Base-by-base conservation (phyloP, 129 eudicot species). In the Silybum marianum region DNA sequence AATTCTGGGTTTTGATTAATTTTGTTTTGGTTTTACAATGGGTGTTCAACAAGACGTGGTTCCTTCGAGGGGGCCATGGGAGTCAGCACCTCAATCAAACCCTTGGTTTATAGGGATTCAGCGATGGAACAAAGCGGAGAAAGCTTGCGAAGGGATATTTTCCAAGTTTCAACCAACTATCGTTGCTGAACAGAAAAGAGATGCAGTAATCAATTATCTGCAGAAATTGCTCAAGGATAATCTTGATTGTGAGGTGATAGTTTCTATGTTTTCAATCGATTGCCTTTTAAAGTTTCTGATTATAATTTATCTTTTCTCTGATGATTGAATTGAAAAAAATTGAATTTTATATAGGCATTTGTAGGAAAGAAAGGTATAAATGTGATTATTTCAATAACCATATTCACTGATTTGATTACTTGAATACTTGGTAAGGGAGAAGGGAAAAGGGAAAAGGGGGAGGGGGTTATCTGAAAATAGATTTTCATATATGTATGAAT, bases 241-340 rank as follows among this genome's bases (percentile, higher is more conserved):
- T 66, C 81, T 88, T 69, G 87, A 88, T 73, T 88, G 92, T 48
- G 95, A 96, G 99, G 99, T 96, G 19, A 54, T 76, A 34, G n/a
- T 23, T 75, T 51, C 40, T 40, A 13, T 42, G 13, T 44, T 2
- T 9, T 8, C 54, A 44, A 44, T 44, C 54, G 54, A 2, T 44
- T 44, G 54, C 16, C 3, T 58, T 58, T n/a, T 58, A 6, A 6
- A 18, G 2, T n/a, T 58, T 58, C 23, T 58, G 66, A 18, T 58
- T n/a, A 18, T 58, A n/a, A 58, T 58, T 18, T 5, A 58, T 58
- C 23, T 58, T 58, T 58, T 58, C 10, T 58, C 10, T 58, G 66
- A 58, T 58, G 21, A 58, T 58, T 58, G 66, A 58, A n/a, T 58
- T 58, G 9, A 58, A 28, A 58, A 58, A 5, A 6, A 18, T 58